Evolutionary conservation across 108 stramenopile species (phyloP).

Genomic region (Fragilaria radians): DNA sequence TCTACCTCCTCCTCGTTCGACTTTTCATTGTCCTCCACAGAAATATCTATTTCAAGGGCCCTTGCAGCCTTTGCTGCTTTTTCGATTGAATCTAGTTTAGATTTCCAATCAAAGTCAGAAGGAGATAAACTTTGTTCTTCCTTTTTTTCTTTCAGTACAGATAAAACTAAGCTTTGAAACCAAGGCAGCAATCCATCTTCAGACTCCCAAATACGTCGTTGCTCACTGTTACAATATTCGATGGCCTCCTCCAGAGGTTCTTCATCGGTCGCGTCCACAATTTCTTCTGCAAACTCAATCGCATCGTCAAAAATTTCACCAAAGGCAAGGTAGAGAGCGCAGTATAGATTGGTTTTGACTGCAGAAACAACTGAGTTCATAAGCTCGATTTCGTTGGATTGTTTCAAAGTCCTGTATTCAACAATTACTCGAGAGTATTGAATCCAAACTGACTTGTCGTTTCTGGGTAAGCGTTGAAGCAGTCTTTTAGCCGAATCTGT

Average conservation of each 20-base stretch:
- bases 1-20: constrained; percentile 51
- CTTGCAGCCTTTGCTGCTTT: constrained; percentile 3
- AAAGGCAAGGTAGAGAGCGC: constrained; percentile 71
- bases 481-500: constrained; percentile 56
- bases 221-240: constrained; percentile 70
- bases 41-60: constrained; percentile 18
- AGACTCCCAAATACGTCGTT: constrained; percentile 54
- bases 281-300: constrained; percentile 80
- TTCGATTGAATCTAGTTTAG: constrained; percentile 28
- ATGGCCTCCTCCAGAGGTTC: constrained; percentile 71
- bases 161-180: constrained; percentile 39
- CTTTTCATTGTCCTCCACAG: constrained; percentile 29
- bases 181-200: constrained; percentile 77
- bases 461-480: constrained; percentile 31
- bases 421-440: constrained; percentile 69
- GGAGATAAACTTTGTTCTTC: neutral
- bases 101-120: constrained; percentile 53
- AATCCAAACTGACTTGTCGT: constrained; percentile 71
- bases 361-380: constrained; percentile 20
- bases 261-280: constrained; percentile 60
- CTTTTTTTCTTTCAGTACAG: constrained; percentile 26
- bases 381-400: constrained; percentile 36
- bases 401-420: constrained; percentile 64
- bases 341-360: constrained; percentile 62
- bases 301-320: constrained; percentile 48